These are phyloP conservation scores for Lithohypha guttulata DNA, from an alignment of 2,329 filamentous ascomycete species.

Conservation along the genomic window DNA sequence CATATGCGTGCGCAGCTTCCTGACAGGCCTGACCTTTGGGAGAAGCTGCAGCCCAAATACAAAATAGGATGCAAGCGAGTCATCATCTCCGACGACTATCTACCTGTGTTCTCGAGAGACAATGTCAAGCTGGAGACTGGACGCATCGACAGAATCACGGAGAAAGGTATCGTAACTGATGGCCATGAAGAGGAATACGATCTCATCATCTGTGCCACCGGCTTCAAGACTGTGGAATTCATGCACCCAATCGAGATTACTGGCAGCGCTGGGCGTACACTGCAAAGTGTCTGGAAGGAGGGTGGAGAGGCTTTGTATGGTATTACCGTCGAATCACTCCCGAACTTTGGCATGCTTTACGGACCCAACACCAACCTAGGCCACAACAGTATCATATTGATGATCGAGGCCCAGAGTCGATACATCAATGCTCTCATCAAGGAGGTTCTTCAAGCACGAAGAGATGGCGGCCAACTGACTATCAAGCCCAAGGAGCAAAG, in stretches of 20 bases:
- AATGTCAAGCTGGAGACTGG: slow-evolving; percentile 44
- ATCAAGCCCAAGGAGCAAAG: slow-evolving; percentile 33
- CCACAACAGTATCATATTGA: slow-evolving; percentile 49
- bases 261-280: slow-evolving; percentile 33
- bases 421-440: slow-evolving; percentile 44
- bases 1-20: slow-evolving; percentile 40
- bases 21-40: slow-evolving; percentile 40
- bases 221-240: slow-evolving; percentile 49
- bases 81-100: slow-evolving; percentile 47
- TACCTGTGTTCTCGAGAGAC: slow-evolving; percentile 36
- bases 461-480: slow-evolving; percentile 31
- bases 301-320: slow-evolving; percentile 44
- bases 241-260: slow-evolving; percentile 46
- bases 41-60: slow-evolving; percentile 45
- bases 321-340: slow-evolving; percentile 39
- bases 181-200: slow-evolving; percentile 40
- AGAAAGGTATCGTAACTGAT: slow-evolving; percentile 37
- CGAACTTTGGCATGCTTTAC: slow-evolving; percentile 49
- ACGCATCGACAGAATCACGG: slow-evolving; percentile 37
- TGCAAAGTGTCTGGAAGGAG: slow-evolving; percentile 44
- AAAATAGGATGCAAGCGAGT: slow-evolving; percentile 33
- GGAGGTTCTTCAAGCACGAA: slow-evolving; percentile 38
- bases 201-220: slow-evolving; percentile 47
- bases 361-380: slow-evolving; percentile 48
- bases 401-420: slow-evolving; percentile 48